A percentile compares a stretch with the other conserved stretches of the same genome.
Conservation (phyloP, 2,329 filamentous ascomycete genomes). For the Knufia petricola region DNA sequence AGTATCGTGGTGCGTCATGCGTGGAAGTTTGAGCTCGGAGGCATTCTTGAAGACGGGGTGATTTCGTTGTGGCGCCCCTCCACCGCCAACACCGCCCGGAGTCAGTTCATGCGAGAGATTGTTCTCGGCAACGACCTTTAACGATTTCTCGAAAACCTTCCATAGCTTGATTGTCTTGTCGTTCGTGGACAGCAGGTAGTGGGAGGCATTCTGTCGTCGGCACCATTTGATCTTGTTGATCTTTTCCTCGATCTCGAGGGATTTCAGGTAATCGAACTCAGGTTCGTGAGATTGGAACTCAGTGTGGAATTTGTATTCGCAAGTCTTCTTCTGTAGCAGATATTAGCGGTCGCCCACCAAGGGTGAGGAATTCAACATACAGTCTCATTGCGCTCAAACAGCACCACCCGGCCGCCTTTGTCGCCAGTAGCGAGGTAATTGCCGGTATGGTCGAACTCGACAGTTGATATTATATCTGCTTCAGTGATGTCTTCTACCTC, state of each 20-base stretch:
- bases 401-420: slow-evolving; percentile 43
- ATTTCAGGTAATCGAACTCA: slow-evolving; percentile 99
- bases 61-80: slow-evolving; percentile 64
- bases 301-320: slow-evolving; percentile 99
- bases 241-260: slow-evolving; percentile 98
- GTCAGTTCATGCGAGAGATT: slow-evolving; percentile 93
- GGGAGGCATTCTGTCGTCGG: slow-evolving; percentile 91
- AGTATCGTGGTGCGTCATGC: slow-evolving; percentile 95
- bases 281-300: slow-evolving; percentile 99
- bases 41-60: slow-evolving; percentile 69
- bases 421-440: slow-evolving; percentile 45
- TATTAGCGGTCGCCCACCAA: slow-evolving; percentile 11
- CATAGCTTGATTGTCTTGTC: slow-evolving; percentile 99
- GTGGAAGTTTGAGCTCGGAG: slow-evolving; percentile 80
- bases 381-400: slow-evolving; percentile 73
- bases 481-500: slow-evolving; percentile 99
- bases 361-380: slow-evolving; percentile 43
- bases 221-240: slow-evolving; percentile 99
- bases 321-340: slow-evolving; percentile 85
- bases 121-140: slow-evolving; percentile 98
- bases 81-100: slow-evolving; percentile 60
- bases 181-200: slow-evolving; percentile 96
- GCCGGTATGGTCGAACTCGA: slow-evolving; percentile 44
- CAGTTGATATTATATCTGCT: slow-evolving; percentile 47
- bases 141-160: slow-evolving; percentile 99